Evolutionary conservation across 2,329 filamentous ascomycete genomes (phyloP).

Genomic region (Gaeumannomyces tritici): DNA sequence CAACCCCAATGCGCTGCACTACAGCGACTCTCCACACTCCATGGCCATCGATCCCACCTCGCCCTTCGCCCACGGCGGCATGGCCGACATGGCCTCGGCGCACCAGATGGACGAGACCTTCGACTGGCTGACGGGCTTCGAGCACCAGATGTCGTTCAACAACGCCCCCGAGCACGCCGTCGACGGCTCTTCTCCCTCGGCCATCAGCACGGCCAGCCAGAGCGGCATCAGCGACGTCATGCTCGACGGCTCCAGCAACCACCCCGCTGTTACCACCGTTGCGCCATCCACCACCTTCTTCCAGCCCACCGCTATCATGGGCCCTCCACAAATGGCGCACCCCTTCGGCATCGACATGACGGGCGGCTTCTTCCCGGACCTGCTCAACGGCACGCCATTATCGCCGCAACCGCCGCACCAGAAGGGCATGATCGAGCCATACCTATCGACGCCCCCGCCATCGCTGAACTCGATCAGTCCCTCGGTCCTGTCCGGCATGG

Average conservation of each 20-base stretch:
- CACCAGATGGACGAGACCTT: conserved; percentile 67
- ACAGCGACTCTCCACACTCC: conserved; percentile 65
- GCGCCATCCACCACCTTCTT: conserved; percentile 52
- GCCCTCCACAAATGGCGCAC: conserved; percentile 55
- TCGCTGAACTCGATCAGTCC: conserved; percentile 66
- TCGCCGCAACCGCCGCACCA: conserved; percentile 70
- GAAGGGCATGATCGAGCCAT: conserved; percentile 64
- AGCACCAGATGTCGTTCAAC: conserved; percentile 63
- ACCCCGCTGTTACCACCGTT: conserved; percentile 41
- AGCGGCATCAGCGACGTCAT: conserved; percentile 86
- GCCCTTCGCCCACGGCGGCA: conserved; percentile 24
- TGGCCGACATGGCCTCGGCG: conserved; percentile 46
- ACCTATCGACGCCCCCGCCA: conserved; percentile 70
- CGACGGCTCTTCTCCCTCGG: conserved; percentile 89
- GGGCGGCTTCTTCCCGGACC: conserved; percentile 66
- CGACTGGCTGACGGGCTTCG: conserved; percentile 75
- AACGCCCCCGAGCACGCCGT: conserved; percentile 62
- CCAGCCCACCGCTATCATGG: conserved; percentile 55
- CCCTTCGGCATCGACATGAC: conserved; percentile 65
- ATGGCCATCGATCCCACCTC: conserved; percentile 45
- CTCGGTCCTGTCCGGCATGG: conserved; percentile 57
- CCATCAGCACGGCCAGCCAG: conserved; percentile 90
- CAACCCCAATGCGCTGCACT: conserved; percentile 70
- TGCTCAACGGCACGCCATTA: conserved; percentile 60
- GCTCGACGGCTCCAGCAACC: conserved; percentile 71